A percentile compares a stretch with the other conserved stretches of the same genome.
Evolutionary conservation across 2,329 filamentous ascomycete species (phyloP).

Genomic region (Fusarium sp.): DNA sequence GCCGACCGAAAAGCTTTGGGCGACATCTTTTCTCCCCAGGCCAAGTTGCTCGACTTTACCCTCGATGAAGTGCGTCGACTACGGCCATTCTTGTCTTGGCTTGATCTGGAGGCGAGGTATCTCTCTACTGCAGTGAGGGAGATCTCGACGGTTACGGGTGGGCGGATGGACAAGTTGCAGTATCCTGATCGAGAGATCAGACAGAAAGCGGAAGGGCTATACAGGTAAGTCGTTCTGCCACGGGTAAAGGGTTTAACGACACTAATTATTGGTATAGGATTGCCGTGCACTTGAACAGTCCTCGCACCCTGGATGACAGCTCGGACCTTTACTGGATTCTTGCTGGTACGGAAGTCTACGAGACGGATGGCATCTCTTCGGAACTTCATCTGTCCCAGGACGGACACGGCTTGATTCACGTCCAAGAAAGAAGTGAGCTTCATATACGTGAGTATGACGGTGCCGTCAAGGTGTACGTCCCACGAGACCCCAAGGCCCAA

Average conservation of each 20-base stretch:
- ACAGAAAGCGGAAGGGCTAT: constrained; percentile 51
- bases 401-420: constrained; percentile 30
- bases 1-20: constrained; percentile 52
- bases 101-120: constrained; percentile 50
- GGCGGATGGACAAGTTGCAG: constrained; percentile 37
- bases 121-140: constrained; percentile 55
- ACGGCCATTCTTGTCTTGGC: constrained; percentile 54
- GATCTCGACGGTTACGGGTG: constrained; percentile 48
- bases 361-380: constrained; percentile 52
- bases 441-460: constrained; percentile 50
- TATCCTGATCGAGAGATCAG: constrained; percentile 48
- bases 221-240: constrained; percentile 46
- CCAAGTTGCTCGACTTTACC: constrained; percentile 55
- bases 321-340: constrained; percentile 32
- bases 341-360: constrained; percentile 42
- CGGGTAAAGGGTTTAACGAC: rapidly evolving
- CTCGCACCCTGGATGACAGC: constrained; percentile 11
- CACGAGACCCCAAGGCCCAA: constrained; percentile 47
- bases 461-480: constrained; percentile 53
- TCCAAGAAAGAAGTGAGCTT: constrained; percentile 40
- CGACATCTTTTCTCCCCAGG: constrained; percentile 46
- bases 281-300: constrained; percentile 44
- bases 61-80: constrained; percentile 53
- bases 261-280: constrained; percentile 30
- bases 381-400: constrained; percentile 50